These are phyloP conservation scores for Trichoderma sp. DNA, from an alignment of 2,329 filamentous ascomycete species.

Conservation along the genomic window DNA sequence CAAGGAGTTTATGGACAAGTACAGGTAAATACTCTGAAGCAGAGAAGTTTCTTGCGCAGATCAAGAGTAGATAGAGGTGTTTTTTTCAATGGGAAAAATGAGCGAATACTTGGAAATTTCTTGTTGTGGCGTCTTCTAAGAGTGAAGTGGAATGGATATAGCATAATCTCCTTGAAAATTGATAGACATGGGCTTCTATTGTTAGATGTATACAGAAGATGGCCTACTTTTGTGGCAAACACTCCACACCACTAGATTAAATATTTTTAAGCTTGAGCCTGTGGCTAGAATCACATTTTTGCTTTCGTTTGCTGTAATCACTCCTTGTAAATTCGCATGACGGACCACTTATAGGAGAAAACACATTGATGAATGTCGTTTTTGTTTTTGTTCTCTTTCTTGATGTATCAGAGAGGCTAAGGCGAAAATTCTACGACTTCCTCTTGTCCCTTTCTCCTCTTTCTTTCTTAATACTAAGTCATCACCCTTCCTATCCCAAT, in stretches of 20 bases:
- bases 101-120: constrained; percentile 15
- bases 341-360: not conserved
- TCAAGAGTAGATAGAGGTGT: constrained; percentile 3
- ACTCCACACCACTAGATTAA: not conserved
- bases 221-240: not conserved
- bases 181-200: constrained; percentile 2
- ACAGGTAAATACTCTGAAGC: constrained; percentile 45
- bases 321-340: not conserved
- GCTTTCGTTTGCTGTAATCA: not conserved
- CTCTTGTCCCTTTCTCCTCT: not conserved
- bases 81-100: constrained; percentile 8
- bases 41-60: not conserved
- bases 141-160: not conserved
- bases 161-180: constrained; percentile 1
- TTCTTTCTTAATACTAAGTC: not conserved
- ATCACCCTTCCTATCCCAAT: not conserved
- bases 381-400: not conserved
- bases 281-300: not conserved
- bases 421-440: not conserved
- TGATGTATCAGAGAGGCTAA: not conserved
- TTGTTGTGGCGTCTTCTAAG: not conserved
- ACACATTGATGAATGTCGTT: not conserved
- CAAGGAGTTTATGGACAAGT: constrained; percentile 86
- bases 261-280: not conserved
- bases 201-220: not conserved